phyloP scores from a whole-genome alignment of 768 basidiomycete genomes.

The Leccinum truebloodii region DNA sequence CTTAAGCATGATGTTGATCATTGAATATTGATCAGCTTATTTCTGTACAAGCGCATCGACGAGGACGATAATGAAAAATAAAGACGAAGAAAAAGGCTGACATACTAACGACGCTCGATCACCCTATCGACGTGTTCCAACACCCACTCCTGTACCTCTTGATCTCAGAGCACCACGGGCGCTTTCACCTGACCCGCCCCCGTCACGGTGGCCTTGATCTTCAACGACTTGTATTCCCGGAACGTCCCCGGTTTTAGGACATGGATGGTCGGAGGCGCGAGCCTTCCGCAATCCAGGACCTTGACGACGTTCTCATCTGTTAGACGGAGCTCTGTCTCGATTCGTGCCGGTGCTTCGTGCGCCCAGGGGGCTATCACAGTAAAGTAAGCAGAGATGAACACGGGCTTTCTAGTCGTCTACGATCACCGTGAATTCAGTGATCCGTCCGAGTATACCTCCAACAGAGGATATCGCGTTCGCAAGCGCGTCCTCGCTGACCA shows the following conservation, averaged over 20 bases:
- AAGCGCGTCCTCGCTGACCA: no score
- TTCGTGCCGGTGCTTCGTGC: conserved; percentile 3
- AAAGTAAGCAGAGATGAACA: background rate
- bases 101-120: background rate
- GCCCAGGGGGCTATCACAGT: conserved; percentile 1
- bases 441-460: conserved; percentile 11
- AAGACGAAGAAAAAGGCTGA: background rate
- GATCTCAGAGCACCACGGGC: conserved; percentile 20
- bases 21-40: no score
- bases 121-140: conserved; percentile 8
- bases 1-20: no score
- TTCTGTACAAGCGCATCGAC: no score
- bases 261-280: conserved; percentile 16
- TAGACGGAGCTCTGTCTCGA: conserved; percentile 8
- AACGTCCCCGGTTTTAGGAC: conserved; percentile 21
- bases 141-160: conserved; percentile 17
- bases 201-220: conserved; percentile 6
- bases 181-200: conserved; percentile 22
- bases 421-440: conserved; percentile 20
- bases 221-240: conserved; percentile 14
- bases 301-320: conserved; percentile 6
- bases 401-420: conserved; percentile 13
- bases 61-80: background rate
- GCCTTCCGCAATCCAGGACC: background rate
- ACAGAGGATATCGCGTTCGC: background rate